Evolutionary conservation across 345 rosid genomes (phyloP).

Genomic region (Hibiscus tridactylites): DNA sequence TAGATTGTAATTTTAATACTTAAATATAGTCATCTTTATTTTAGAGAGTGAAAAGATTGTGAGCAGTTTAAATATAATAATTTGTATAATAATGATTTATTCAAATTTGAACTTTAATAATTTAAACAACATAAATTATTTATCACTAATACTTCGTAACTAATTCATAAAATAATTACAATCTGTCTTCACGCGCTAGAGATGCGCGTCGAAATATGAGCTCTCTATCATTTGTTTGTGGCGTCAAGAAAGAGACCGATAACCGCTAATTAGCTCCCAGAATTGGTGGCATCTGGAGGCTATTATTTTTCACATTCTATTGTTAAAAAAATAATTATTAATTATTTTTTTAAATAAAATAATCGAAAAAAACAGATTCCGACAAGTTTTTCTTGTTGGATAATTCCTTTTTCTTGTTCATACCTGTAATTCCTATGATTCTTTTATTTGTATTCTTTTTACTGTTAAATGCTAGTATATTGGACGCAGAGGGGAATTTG

Average conservation of each 20-base stretch:
- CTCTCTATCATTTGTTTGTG: background rate
- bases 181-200: background rate
- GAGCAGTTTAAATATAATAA: no score
- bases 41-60: no score
- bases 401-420: background rate
- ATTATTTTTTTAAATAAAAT: background rate
- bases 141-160: no score
- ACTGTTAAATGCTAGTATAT: background rate
- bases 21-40: no score
- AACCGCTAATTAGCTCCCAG: background rate
- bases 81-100: no score
- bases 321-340: background rate
- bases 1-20: no score
- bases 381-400: background rate
- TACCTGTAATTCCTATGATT: background rate
- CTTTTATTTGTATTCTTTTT: background rate
- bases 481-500: constrained; percentile 6
- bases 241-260: constrained; percentile 14
- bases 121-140: no score
- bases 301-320: background rate
- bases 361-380: background rate
- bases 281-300: background rate
- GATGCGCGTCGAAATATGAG: background rate
- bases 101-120: no score
- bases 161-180: no score